Evolutionary conservation across 2,329 filamentous ascomycete species (phyloP), one percentile per base, ranked within the genome.

Genomic region (Orbilia brochopaga): DNA sequence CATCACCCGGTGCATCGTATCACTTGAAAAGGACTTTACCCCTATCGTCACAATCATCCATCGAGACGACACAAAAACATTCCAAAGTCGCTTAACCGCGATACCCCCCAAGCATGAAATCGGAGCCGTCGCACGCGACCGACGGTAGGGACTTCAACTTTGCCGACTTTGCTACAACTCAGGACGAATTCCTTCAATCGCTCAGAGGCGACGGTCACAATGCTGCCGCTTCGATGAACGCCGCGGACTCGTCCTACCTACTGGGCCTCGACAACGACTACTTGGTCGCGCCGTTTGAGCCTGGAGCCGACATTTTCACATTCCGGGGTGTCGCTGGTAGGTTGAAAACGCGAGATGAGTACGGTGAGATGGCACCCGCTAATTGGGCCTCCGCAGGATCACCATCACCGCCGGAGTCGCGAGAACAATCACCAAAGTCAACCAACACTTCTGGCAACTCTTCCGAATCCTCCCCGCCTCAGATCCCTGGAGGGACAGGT

Each of bases 101-200:
- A 52, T 53, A 52, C 30, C 17, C 51, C 51, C 32, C 51, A 13
- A 21, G 48, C 53, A 70, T 70, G 66, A 70, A 70, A 63, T 59
- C 66, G 50, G 66, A 70, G 63, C 54, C 59, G 21, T 51, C 66
- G 57, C 66, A 70, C 54, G 24, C 61, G 59, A 70, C 59, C 30
- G 66, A 70, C 66, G 66, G 66, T 30, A 51, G 66, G 58, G 60
- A 70, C 59, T 70, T 70, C 59, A 70, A 55, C 32, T 70, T 70
- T 56, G 66, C 66, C 52, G 66, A 70, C 17, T 70, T 59, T 53
- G 64, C 66, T 53, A 70, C 66, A 48, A 63, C 46, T 44, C 66
- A 70, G 54, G 66, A 70, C 54, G 66, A 70, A 30, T 51, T 64
- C 21, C 55, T 70, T 21, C 59, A 64, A 55, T 70, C 66, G 37